Conservation (phyloP, 257 asterid genomes). For the Mitragyna speciosa region DNA sequence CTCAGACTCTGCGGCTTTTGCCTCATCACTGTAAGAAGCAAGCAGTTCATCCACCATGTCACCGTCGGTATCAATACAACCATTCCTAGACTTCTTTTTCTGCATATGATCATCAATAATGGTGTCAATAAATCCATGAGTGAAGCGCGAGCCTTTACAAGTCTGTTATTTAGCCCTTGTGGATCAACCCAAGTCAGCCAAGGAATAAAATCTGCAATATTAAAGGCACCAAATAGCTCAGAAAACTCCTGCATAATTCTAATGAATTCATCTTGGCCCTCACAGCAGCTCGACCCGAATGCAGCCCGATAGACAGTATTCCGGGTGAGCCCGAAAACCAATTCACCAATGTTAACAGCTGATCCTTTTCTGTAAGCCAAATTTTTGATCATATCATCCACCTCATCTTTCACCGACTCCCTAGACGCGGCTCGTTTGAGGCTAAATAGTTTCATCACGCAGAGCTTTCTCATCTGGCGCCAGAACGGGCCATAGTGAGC, state of each 20-base stretch:
- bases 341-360: constrained; percentile 64
- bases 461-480: constrained; percentile 92
- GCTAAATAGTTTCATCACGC: constrained; percentile 86
- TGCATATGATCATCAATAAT: constrained; percentile 71
- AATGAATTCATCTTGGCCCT: constrained; percentile 69
- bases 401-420: constrained; percentile 88
- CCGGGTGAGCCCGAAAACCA: constrained; percentile 70
- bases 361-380: constrained; percentile 41
- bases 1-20: constrained; percentile 45
- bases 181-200: constrained; percentile 68
- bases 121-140: constrained; percentile 69
- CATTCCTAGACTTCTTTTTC: constrained; percentile 30
- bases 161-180: constrained; percentile 49
- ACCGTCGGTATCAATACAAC: constrained; percentile 27
- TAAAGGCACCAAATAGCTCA: constrained; percentile 74
- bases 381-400: constrained; percentile 44
- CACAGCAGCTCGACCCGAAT: constrained; percentile 64
- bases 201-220: constrained; percentile 71
- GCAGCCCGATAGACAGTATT: constrained; percentile 78
- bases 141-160: constrained; percentile 52
- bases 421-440: constrained; percentile 85
- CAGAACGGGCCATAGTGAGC: constrained; percentile 93
- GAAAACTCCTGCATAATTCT: constrained; percentile 76
- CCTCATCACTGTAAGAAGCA: constrained; percentile 61
- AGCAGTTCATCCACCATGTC: constrained; percentile 96